These are phyloP conservation scores for Xylariaceae sp. DNA, from an alignment of 2,329 filamentous ascomycete genomes.

Conservation along the genomic window DNA sequence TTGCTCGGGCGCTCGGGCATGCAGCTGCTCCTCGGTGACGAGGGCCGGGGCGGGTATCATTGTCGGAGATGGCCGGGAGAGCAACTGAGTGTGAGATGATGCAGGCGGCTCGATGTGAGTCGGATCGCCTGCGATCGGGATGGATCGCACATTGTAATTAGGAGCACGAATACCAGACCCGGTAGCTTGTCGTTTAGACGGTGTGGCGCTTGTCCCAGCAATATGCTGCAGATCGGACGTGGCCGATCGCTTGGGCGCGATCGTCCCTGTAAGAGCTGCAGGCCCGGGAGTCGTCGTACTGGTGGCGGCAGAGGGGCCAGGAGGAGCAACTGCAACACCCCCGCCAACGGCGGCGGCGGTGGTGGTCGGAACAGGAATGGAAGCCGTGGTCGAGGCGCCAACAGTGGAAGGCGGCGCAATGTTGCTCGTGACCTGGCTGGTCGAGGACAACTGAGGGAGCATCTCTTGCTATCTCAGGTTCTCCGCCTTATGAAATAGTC, in stretches of 20 bases:
- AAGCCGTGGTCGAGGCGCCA: slow-evolving; percentile 23
- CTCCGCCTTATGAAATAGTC: not conserved
- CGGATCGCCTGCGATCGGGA: slow-evolving; percentile 20
- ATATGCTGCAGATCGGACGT: slow-evolving; percentile 34
- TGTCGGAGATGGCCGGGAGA: slow-evolving; percentile 23
- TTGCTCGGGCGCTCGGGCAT: slow-evolving; percentile 32
- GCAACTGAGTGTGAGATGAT: slow-evolving; percentile 16
- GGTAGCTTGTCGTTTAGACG: slow-evolving; percentile 33
- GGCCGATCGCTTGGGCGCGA: slow-evolving; percentile 32
- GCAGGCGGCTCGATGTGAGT: slow-evolving; percentile 10
- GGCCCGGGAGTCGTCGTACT: slow-evolving; percentile 23
- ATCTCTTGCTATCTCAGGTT: slow-evolving; percentile 24
- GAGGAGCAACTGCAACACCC: slow-evolving; percentile 17
- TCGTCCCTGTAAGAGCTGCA: slow-evolving; percentile 26
- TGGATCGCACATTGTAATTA: slow-evolving; percentile 19
- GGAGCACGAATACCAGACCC: slow-evolving; percentile 22
- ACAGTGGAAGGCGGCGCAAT: slow-evolving; percentile 26
- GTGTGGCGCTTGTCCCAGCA: slow-evolving; percentile 31
- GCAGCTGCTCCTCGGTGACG: slow-evolving; percentile 32
- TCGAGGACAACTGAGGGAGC: slow-evolving; percentile 29
- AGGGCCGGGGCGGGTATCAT: slow-evolving; percentile 21
- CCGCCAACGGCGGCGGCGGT: slow-evolving; percentile 1
- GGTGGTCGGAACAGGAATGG: slow-evolving; percentile 18
- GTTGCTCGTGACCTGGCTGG: slow-evolving; percentile 28
- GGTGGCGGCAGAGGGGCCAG: slow-evolving; percentile 21